Base-by-base conservation (phyloP, 225 moss, liverwort and hornwort genomes). In the Bryum argenteum region DNA sequence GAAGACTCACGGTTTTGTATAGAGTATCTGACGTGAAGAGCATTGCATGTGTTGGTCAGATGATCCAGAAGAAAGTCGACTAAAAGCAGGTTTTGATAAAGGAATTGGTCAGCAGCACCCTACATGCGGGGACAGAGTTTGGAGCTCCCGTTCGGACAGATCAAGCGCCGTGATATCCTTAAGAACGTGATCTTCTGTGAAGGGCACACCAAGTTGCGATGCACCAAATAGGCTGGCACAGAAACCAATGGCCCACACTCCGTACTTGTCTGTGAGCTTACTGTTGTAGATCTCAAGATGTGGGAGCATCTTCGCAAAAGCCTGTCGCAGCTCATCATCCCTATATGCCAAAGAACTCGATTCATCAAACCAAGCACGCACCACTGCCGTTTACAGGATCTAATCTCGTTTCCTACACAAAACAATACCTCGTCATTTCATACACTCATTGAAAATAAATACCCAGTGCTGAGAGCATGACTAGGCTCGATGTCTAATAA, bases 251-350 rank as follows among this genome's bases (percentile, higher is more conserved):
- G 90, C 90, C 94, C 97, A 92, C 47, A 79, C 59, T n/a, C 86
- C 80, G 74, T 92, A 92, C 44, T 80, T 81, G 51, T 79, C 79
- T n/a, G 88, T 91, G 58, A 98, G 78, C 53, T 87, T 80, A 72
- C 97, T 89, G 79, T 98, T 94, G 70, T 91, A 98, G 38, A 98
- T 85, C 81, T 98, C 90, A 78, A 98, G 81, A 40, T 65, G 69
- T 15, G 94, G 88, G 17, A 86, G 72, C 54, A 61, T 75, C 61
- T 60, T 62, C 8, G 75, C 55, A 53, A 94, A 67, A 59, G 81
- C 78, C n/a, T 81, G 83, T 73, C 73, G 85, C 21, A 86, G 84
- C 62, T 75, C 77, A 71, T 76, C 79, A 57, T 66, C 80, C 75
- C 80, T 84, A 70, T 44, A 33, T 56, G 80, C 72, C 55, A 74